These are phyloP conservation scores for Puccinia novopanici DNA, from an alignment of 1,284 basidiomycete species.

Conservation along the genomic window DNA sequence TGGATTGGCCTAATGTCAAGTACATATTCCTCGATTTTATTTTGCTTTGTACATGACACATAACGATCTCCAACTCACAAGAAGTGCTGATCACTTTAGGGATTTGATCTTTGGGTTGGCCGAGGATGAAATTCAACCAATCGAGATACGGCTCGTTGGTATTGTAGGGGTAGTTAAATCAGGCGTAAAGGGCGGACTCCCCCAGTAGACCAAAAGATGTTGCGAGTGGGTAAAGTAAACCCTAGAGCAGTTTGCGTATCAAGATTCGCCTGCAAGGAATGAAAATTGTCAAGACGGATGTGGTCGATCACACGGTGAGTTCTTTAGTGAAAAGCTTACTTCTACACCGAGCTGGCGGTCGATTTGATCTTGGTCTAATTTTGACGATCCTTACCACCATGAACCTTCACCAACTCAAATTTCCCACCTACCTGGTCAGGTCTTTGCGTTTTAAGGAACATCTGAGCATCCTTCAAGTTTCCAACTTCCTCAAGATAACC, in stretches of 20 bases:
- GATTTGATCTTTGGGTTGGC: conserved; percentile 18
- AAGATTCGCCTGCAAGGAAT: conserved; percentile 16
- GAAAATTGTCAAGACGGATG: neutral
- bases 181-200: conserved; percentile 34
- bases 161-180: conserved; percentile 30
- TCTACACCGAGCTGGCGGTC: conserved; percentile 29
- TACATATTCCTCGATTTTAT: too few species aligned
- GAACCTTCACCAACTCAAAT: conserved; percentile 34
- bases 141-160: conserved; percentile 47
- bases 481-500: conserved; percentile 41
- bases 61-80: conserved; percentile 11
- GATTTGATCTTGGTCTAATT: conserved; percentile 22
- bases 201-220: conserved; percentile 39
- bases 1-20: neutral
- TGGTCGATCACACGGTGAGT: neutral
- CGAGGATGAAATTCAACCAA: conserved; percentile 40
- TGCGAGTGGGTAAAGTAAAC: conserved; percentile 36
- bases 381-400: conserved; percentile 30
- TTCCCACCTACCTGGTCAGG: conserved; percentile 13
- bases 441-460: conserved; percentile 34
- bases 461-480: conserved; percentile 28
- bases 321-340: conserved; percentile 27
- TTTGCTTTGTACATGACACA: too few species aligned
- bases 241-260: conserved; percentile 42
- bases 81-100: conserved; percentile 45